phyloP scores from a whole-genome alignment of 108 stramenopile genomes.

The Cyclostephanos tholiformis region DNA sequence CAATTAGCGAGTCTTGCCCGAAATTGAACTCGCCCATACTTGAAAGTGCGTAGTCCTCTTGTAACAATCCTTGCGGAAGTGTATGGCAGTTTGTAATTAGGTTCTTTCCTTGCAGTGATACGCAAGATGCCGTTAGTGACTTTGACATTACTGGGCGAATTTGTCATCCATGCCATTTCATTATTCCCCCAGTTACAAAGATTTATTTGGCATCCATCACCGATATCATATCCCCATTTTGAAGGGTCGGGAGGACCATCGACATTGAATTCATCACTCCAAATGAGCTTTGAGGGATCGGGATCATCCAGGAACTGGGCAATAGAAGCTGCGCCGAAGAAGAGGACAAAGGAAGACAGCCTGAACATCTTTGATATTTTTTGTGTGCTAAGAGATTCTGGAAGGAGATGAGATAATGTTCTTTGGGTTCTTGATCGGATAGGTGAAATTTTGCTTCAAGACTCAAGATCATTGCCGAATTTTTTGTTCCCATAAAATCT shows the following conservation, averaged over 20 bases:
- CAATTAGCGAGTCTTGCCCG: slow-evolving; percentile 33
- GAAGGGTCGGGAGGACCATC: slow-evolving; percentile 29
- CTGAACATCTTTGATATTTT: no score
- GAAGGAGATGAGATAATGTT: no score
- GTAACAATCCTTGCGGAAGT: slow-evolving; percentile 39
- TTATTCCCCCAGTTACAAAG: slow-evolving; percentile 32
- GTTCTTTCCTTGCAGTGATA: slow-evolving; percentile 22
- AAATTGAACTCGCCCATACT: slow-evolving; percentile 41
- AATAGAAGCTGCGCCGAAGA: no score
- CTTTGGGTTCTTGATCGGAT: no score
- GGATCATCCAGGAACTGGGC: slow-evolving; percentile 32
- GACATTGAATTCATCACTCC: slow-evolving; percentile 37
- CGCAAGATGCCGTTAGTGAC: slow-evolving; percentile 31
- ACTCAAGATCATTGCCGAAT: no score
- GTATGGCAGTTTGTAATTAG: slow-evolving; percentile 1
- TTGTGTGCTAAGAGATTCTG: no score
- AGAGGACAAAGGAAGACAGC: no score
- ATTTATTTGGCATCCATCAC: slow-evolving; percentile 34
- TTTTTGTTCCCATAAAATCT: no score
- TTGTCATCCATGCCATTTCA: slow-evolving; percentile 32
- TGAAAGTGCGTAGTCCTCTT: slow-evolving; percentile 16
- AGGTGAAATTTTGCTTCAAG: no score
- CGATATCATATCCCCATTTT: slow-evolving; percentile 31
- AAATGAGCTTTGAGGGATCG: slow-evolving; percentile 18
- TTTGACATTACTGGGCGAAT: slow-evolving; percentile 23